A percentile compares a stretch with the other conserved stretches of the same genome.
These are phyloP conservation scores for Citrus trifoliata DNA, from an alignment of 345 rosid genomes.

Conservation along the genomic window DNA sequence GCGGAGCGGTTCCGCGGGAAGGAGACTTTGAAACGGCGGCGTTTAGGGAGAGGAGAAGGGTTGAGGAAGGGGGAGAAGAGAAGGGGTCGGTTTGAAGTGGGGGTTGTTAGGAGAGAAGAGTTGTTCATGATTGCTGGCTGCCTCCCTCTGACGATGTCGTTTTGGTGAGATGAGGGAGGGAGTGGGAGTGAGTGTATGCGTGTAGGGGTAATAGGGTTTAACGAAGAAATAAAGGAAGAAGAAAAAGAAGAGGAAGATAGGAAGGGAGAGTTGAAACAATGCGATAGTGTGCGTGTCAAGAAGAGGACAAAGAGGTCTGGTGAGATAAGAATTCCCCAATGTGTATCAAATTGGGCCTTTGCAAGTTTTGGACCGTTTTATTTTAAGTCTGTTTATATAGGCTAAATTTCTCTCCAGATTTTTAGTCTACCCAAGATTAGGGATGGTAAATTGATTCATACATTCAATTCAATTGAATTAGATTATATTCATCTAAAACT, in stretches of 20 bases:
- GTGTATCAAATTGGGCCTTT: background rate
- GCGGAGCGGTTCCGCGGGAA: conserved; percentile 35
- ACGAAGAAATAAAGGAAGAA: background rate
- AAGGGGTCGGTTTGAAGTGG: conserved; percentile 27
- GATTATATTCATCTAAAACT: too few relatives aligned
- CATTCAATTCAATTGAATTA: too few relatives aligned
- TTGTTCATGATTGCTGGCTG: conserved; percentile 21
- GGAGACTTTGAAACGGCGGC: conserved; percentile 44
- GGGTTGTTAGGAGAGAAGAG: conserved; percentile 32
- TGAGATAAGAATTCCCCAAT: background rate
- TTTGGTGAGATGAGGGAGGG: background rate
- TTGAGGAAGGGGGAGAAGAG: conserved; percentile 24
- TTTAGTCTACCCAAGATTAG: too few relatives aligned
- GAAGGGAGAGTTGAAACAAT: background rate
- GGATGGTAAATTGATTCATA: too few relatives aligned
- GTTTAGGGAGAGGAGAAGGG: conserved; percentile 29
- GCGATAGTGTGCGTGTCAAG: background rate
- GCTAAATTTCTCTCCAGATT: too few relatives aligned
- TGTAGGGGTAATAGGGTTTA: conserved; percentile 18
- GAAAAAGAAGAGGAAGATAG: background rate
- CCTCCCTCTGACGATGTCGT: conserved; percentile 14
- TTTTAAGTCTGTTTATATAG: too few relatives aligned
- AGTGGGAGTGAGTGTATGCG: background rate
- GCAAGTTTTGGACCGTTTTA: too few relatives aligned
- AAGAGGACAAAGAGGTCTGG: background rate